Percentiles rank a stretch among this genome's conserved stretches.
phyloP scores from a whole-genome alignment of 352 stramenopile species.

The Phytophthora sansomeana region DNA sequence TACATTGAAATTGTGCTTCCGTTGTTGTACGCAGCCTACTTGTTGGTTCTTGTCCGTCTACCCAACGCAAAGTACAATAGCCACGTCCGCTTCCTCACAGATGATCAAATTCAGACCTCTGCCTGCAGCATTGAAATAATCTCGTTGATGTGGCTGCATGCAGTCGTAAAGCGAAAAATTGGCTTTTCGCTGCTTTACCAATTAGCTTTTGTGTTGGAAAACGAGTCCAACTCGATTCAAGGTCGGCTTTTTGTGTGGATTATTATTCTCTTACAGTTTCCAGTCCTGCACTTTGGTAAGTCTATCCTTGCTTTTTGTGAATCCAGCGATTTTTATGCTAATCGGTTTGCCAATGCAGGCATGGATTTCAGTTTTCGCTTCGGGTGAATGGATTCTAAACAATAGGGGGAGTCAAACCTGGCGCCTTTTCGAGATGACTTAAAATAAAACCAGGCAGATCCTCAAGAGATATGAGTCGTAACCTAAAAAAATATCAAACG shows the following conservation, averaged over 20 bases:
- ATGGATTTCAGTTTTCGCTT: constrained; percentile 3
- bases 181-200: constrained; percentile 22
- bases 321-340: no score
- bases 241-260: constrained; percentile 32
- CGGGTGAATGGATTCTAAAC: neutral
- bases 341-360: neutral
- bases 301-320: neutral
- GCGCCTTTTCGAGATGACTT: no score
- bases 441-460: no score
- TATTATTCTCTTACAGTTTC: constrained; percentile 24
- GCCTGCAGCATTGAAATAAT: constrained; percentile 4
- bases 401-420: no score
- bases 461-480: no score
- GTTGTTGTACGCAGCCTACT: neutral
- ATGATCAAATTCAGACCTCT: neutral
- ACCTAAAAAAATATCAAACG: no score
- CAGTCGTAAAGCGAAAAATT: constrained; percentile 9
- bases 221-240: constrained; percentile 19
- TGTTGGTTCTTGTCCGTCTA: neutral
- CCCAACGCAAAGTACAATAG: constrained; percentile 6
- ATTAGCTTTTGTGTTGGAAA: constrained; percentile 46
- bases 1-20: constrained; percentile 5
- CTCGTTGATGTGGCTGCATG: constrained; percentile 7
- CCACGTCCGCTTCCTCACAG: neutral
- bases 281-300: constrained; percentile 20